Base-by-base conservation (phyloP, 1,139 yeast species). In the Lodderomyces metapsilosis region DNA sequence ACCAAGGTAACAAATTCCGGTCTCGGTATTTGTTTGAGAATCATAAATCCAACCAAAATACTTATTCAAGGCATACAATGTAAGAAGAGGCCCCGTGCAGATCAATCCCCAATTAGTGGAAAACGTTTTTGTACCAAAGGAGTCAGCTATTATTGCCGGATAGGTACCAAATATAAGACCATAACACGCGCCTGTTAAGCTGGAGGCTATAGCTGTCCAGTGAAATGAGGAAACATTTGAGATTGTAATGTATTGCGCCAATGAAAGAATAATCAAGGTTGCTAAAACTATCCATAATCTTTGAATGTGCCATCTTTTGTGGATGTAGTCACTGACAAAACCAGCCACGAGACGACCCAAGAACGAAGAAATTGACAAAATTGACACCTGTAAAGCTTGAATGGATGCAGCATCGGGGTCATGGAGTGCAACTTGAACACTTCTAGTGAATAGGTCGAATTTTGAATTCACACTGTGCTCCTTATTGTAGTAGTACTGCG, bases 91-190 rank as follows among this genome's bases (percentile, higher is more conserved):
- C 1, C 76, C 76, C 0, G 73, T 64, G 47, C 76, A 68, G 4
- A 70, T 58, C 41, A 72, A 57, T 1, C 77, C 78, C 77, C 78
- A 72, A 4, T 66, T 64, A 1, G 76, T 70, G 1, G 75, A 62
- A 42, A 72, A 71, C 0, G 67, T 57, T 27, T 50, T 56, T 0
- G 75, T 66, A 2, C 77, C 78, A 54, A 68, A 71, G 30, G 53
- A 53, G 46, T 72, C 78, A 1, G 77, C 76, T 34, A 71, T 66
- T 4, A 72, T 61, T 1, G 78, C 76, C 5, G 78, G 78, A 45
- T 71, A 72, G 0, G 70, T 66, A 1, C 76, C 76, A 50, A 66
- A 70, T 3, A 62, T 51, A 27, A 70, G 56, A 0, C 78, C 78
- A 49, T 68, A 72, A 34, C 71, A 57, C 2, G 60, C 59, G 1